Base-by-base conservation (phyloP, 2,329 filamentous ascomycete species). In the Bretziella fagacearum region DNA sequence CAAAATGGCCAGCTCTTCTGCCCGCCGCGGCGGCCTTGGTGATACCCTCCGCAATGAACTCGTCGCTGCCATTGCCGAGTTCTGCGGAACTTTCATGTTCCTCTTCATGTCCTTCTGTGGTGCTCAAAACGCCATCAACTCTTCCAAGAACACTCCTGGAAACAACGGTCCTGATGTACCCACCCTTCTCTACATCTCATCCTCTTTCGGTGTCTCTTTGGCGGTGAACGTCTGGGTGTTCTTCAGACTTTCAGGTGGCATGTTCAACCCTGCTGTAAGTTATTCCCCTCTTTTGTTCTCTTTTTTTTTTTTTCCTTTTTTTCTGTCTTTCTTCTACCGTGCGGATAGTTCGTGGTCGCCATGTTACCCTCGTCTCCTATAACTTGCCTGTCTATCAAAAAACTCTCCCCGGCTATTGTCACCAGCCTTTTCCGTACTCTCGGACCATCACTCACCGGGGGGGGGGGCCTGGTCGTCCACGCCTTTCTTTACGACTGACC, bases 151-250 rank as follows among this genome's bases (percentile, higher is more conserved):
- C 37, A 42, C 43, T 22, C 11, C 33, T n/a, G 45, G 42, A 35
- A 62, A 62, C 18, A 40, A 39, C 29, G 33, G 33, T 18, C 36
- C 55, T 56, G 46, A 35, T 42, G 47, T 51, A 23, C 33, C 50
- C 27, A 48, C 48, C 13, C 27, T 73, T 30, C 54, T 74, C 18
- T 73, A 68, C 54, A 67, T 74, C 51, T 65, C 68, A 26, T 54
- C 67, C 1, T 60, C 63, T 27, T 74, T 74, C 46, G 69, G 69
- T 10, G 58, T 68, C 6, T 65, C 69, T 2, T 56, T 76, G 18
- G 62, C 67, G 1, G 65, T 71, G 48, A 73, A 69, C 47, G 70
- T 71, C 6, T 75, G 70, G 70, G 63, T 70, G 20, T 75, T 74
- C 55, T 75, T 65, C 54, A 65, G 72, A 36, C 63, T 75, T 18